Conservation (phyloP, 108 stramenopile species). For the Cyclotella cryptica region DNA sequence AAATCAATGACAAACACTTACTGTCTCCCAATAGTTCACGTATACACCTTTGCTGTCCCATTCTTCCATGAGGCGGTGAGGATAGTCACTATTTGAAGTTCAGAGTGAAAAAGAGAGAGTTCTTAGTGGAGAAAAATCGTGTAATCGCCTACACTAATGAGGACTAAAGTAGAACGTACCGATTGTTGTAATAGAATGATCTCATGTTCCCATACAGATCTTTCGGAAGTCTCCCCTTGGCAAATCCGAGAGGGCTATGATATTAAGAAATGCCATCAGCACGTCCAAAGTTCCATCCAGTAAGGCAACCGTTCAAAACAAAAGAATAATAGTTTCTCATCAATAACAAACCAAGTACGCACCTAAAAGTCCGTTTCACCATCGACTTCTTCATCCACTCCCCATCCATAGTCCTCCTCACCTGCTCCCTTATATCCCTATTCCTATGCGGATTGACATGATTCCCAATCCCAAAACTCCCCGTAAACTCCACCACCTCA, state of each 20-base stretch:
- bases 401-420: conserved; percentile 41
- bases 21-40: conserved; percentile 92
- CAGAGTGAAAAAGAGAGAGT: not conserved
- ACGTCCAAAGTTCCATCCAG: too few relatives aligned
- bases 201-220: conserved; percentile 83
- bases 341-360: not conserved
- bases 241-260: conserved; percentile 61
- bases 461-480: conserved; percentile 57
- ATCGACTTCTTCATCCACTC: conserved; percentile 67
- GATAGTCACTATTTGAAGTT: conserved; percentile 22
- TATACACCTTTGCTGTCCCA: conserved; percentile 81
- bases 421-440: conserved; percentile 58
- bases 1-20: not conserved
- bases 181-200: conserved; percentile 88
- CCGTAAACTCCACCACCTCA: conserved; percentile 58
- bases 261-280: not conserved
- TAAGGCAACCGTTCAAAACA: not conserved
- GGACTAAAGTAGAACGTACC: not conserved
- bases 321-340: not conserved
- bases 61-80: conserved; percentile 71
- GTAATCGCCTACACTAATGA: not conserved
- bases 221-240: conserved; percentile 68
- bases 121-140: not conserved
- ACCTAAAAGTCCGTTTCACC: conserved; percentile 64
- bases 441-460: conserved; percentile 43